Base-by-base conservation (phyloP, 257 asterid species). In the Parsonsia alboflavescens region DNA sequence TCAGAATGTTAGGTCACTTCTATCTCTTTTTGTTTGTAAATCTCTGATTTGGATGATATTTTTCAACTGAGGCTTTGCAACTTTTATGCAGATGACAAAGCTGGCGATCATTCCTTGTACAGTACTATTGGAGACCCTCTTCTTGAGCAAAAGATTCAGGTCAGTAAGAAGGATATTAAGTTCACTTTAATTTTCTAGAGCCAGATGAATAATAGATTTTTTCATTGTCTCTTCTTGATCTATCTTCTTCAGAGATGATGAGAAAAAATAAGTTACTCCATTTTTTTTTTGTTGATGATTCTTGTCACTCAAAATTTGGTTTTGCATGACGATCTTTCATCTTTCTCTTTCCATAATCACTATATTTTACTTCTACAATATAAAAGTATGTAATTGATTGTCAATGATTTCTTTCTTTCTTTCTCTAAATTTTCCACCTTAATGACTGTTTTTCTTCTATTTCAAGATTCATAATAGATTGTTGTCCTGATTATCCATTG, bases 91-190 rank as follows among this genome's bases (percentile, higher is more conserved):
- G 98, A 90, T 90, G 97, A 93, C 96, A 9, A 93, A 93, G 89
- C 83, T 93, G 86, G 98, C 97, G 44, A 93, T 93, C 77, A 93
- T 93, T 81, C 98, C 98, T 50, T 93, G 98, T 85, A 93, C 96
- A 7, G 93, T 93, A 61, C 73, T 93, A 50, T 77, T 93, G 82
- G 96, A 93, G 83, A 92, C 98, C 80, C 83, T 91, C 84, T 92
- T 90, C 89, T 83, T 88, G 19, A 84, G 90, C 90, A 91, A 93
- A 85, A 84, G 65, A 74, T 93, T 93, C 92, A 93, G 98, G 98
- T 90, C 42, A 71, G 62, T 24, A 42, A 26, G 45, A 70, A 16
- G 62, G 44, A 10, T 49, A 28, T 28, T 28, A 28, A 5, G 11
- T 30, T 9, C 46, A 28, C 42, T 70, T 2, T 26, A 49, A 11